Base-by-base conservation (phyloP, 2,329 filamentous ascomycete genomes). In the Orbilia oligospora region DNA sequence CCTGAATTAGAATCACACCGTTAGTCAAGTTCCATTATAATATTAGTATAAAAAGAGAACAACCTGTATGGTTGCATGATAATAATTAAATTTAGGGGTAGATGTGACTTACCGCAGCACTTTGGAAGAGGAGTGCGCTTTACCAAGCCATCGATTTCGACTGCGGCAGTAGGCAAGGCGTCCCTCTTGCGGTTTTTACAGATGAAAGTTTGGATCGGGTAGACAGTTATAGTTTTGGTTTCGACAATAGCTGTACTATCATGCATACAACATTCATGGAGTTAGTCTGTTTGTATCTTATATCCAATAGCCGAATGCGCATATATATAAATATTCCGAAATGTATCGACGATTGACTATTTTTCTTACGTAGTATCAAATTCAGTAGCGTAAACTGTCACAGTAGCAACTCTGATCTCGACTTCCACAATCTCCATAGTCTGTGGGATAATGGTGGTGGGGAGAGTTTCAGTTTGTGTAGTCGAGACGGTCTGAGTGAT, bases 51-150 rank as follows among this genome's bases (percentile, higher is more conserved):
- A n/a, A n/a, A n/a, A n/a, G n/a, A n/a, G n/a, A n/a, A n/a, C n/a
- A n/a, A n/a, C n/a, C n/a, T n/a, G n/a, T n/a, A n/a, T n/a, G n/a
- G n/a, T n/a, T n/a, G n/a, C n/a, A n/a, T n/a, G n/a, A n/a, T n/a
- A n/a, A n/a, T n/a, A n/a, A n/a, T n/a, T n/a, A n/a, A n/a, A n/a
- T n/a, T n/a, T n/a, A n/a, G n/a, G n/a, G n/a, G n/a, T 12, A 33
- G 4, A 24, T 66, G 6, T 38, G 49, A 44, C 75, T 72, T 72
- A 78, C 75, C 66, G 36, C 75, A 78, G 30, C 64, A 72, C 48
- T 36, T 36, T 5, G 75, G 75, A 48, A 78, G 20, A 4, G n/a
- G 41, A 16, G 27, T 16, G 41, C 75, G 41, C 48, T 78, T 78
- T 3, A 27, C 30, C 24, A 33, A 12, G 5, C n/a, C 44, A 1